Evolutionary conservation across 108 stramenopile genomes (phyloP).

Genomic region (Pelagomonas calceolata): DNA sequence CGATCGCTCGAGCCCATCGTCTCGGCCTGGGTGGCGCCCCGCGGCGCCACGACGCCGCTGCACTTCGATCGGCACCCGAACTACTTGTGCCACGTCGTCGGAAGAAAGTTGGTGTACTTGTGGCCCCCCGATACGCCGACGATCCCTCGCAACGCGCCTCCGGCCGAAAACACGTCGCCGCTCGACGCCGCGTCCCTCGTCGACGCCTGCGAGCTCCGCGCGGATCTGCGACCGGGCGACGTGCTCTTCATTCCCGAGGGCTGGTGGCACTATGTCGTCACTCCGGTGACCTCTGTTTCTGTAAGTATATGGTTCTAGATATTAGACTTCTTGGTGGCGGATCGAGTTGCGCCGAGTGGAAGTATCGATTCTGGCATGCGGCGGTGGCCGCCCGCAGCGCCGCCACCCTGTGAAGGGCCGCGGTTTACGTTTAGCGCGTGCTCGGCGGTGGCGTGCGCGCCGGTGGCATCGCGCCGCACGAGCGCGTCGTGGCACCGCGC

Average conservation of each 20-base stretch:
- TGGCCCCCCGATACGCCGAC: background rate
- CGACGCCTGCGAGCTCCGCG: background rate
- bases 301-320: conserved; percentile 44
- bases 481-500: background rate
- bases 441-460: too few species aligned
- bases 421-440: too few species aligned
- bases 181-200: background rate
- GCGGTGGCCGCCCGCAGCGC: too few species aligned
- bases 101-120: background rate
- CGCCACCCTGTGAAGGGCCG: too few species aligned
- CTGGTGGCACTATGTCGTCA: conserved; percentile 52
- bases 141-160: background rate
- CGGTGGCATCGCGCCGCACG: too few species aligned
- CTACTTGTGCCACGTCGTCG: background rate
- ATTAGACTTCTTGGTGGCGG: too few species aligned
- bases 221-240: conserved; percentile 39
- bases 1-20: background rate
- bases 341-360: too few species aligned
- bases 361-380: too few species aligned
- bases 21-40: background rate
- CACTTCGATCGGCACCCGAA: background rate
- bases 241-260: conserved; percentile 50
- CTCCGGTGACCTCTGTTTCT: conserved; percentile 42
- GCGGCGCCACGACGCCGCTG: background rate
- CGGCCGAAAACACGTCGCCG: background rate